Evolutionary conservation across 2,329 filamentous ascomycete genomes (phyloP), one percentile per base, ranked within the genome.

Genomic region (Fulvia fulva): DNA sequence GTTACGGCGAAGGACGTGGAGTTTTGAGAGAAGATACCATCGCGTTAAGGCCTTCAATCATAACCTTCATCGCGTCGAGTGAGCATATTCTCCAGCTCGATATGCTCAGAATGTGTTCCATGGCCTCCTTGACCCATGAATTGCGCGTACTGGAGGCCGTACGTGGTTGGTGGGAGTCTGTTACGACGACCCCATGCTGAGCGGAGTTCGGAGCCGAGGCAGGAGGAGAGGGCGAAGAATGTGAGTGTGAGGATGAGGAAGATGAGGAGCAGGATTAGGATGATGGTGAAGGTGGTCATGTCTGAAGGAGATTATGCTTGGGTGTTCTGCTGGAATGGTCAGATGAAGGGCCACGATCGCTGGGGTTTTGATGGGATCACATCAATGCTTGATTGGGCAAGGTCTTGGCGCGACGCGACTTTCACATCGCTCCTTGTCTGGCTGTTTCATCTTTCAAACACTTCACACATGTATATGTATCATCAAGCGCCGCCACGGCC

Each of bases 1-100:
- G 47, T 12, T n/a, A 75, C 74, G 61, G 82, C 81, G 63, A 90
- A 90, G 57, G 86, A 88, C 64, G 82, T 95, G 51, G 89, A 94
- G 53, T 95, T 95, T 68, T 91, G 70, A 81, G 41, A 23, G 22
- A 25, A 52, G 30, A 34, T 5, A 52, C 25, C 25, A 41, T 45
- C 41, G 41, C 41, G 11, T 23, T 45, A n/a, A n/a, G n/a, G n/a
- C n/a, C 23, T 28, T 32, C 26, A 50, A 5, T 28, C 25, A 51
- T 59, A 50, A 7, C 60, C 44, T 7, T 53, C 45, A 22, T 53
- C 34, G 2, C 61, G 63, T 49, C 68, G 52, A 53, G 76, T 75
- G 55, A 85, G 73, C 80, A 85, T 83, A 57, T 83, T 80, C 61
- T 85, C 80, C 78, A 86, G 77, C 70, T 86, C 83, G 59, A 86